Percentiles rank a stretch among this genome's conserved stretches.
Conservation (phyloP, 257 asterid genomes). For the Solanum chiquidenum region DNA sequence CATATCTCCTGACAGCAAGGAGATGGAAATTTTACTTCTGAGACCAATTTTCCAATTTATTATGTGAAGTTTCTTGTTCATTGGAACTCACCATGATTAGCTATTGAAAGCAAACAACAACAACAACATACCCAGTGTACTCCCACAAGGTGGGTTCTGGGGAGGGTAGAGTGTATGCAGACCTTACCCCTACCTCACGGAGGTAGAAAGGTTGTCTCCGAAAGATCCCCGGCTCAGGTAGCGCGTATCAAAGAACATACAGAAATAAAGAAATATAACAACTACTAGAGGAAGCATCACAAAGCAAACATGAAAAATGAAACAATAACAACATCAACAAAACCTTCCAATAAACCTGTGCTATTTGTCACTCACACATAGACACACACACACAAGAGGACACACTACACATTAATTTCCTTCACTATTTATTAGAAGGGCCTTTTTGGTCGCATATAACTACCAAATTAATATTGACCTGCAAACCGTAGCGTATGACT, state of each 20-base stretch:
- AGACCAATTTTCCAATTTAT: slow-evolving; percentile 2
- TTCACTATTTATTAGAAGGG: not conserved
- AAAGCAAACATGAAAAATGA: not conserved
- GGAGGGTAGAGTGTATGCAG: not conserved
- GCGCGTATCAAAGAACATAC: not conserved
- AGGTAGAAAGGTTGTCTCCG: not conserved
- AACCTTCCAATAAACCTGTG: not conserved
- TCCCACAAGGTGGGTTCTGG: not conserved
- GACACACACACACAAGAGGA: not conserved
- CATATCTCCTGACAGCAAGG: slow-evolving; percentile 14
- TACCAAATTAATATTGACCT: too few relatives aligned
- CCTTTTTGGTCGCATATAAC: not conserved
- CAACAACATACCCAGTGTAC: not conserved
- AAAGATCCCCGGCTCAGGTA: not conserved
- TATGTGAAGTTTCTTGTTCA: slow-evolving; percentile 14
- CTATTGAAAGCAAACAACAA: not conserved
- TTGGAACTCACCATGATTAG: slow-evolving; percentile 15
- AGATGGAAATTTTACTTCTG: slow-evolving; percentile 20
- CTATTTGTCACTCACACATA: not conserved
- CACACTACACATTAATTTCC: not conserved
- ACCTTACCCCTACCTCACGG: not conserved
- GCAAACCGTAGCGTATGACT: not conserved
- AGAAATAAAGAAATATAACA: not conserved
- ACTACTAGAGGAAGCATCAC: not conserved
- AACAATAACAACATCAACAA: not conserved